These are phyloP conservation scores for Prunus fruticosa DNA, from an alignment of 306 rosid species.

Conservation along the genomic window DNA sequence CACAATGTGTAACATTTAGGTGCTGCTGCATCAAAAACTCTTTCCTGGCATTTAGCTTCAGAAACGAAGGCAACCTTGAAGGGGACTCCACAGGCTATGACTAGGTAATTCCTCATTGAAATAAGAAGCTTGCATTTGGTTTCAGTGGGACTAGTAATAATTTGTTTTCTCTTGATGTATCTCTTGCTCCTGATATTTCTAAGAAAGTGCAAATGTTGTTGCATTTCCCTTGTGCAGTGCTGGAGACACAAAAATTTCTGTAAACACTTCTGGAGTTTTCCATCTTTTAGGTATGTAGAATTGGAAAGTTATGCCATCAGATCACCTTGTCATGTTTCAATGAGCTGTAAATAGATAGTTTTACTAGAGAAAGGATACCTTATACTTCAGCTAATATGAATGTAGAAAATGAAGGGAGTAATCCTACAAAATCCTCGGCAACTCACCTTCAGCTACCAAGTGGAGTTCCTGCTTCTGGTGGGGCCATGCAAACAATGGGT, in stretches of 20 bases:
- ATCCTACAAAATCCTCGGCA: constrained; percentile 38
- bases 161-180: neutral
- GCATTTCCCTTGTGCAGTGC: constrained; percentile 40
- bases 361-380: constrained; percentile 10
- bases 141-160: neutral
- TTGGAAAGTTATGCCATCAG: constrained; percentile 7
- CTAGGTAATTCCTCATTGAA: constrained; percentile 33
- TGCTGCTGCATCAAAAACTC: constrained; percentile 64
- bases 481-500: constrained; percentile 42
- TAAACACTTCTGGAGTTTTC: constrained; percentile 60
- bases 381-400: constrained; percentile 22
- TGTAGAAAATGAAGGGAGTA: constrained; percentile 57
- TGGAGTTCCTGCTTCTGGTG: constrained; percentile 55
- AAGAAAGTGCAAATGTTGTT: neutral
- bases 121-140: neutral
- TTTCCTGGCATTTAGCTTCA: constrained; percentile 96
- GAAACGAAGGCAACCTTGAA: constrained; percentile 78
- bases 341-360: constrained; percentile 2
- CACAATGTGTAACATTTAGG: constrained; percentile 32
- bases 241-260: constrained; percentile 42
- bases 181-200: neutral
- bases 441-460: constrained; percentile 43
- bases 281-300: constrained; percentile 63
- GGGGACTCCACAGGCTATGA: constrained; percentile 41
- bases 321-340: constrained; percentile 15